Base-by-base conservation (phyloP, 345 rosid genomes). In the Cochlearia excelsa region DNA sequence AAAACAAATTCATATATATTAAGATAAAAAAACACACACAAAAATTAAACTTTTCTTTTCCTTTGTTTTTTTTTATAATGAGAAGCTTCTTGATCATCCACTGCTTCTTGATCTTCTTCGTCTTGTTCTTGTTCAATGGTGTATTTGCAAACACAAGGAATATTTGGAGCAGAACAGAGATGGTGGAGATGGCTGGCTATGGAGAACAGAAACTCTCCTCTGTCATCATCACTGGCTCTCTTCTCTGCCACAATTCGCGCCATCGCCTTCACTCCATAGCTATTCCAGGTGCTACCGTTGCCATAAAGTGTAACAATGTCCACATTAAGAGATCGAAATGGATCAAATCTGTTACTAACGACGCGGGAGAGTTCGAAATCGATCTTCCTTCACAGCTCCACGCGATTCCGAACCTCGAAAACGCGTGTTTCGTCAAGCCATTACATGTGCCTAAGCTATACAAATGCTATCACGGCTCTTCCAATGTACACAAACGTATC, bases 151-250 rank as follows among this genome's bases (percentile, higher is more conserved):
- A 41, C 43, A 3, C 8, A 23, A 34, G 56, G 9, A 54, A 50
- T 6, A 48, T 54, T 41, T 66, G 76, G 76, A 72, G 49, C 59
- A 66, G 67, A 59, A 29, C 38, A 6, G 76, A 72, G 38, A 72
- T 72, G 72, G 67, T 66, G 30, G 71, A 65, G 46, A 46, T 72
- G 47, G 71, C 66, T 33, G 72, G 72, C 49, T 72, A 72, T 5
- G 76, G 76, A 7, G 76, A 72, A 26, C 67, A 72, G 43, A 72
- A 72, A 66, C 68, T 72, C n/a, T 72, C 72, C 30, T 66, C 68
- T 0, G 68, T 72, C 7, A 30, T 72, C 40, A 60, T 72, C 55
- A 72, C 64, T 3, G 76, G 76, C 8, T 66, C 76, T 26, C 72
- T 72, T 56, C 50, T 41, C 33, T 66, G 68, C 40, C 39, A 71